Conservation (phyloP, 345 rosid genomes). For the Durio zibethinus region DNA sequence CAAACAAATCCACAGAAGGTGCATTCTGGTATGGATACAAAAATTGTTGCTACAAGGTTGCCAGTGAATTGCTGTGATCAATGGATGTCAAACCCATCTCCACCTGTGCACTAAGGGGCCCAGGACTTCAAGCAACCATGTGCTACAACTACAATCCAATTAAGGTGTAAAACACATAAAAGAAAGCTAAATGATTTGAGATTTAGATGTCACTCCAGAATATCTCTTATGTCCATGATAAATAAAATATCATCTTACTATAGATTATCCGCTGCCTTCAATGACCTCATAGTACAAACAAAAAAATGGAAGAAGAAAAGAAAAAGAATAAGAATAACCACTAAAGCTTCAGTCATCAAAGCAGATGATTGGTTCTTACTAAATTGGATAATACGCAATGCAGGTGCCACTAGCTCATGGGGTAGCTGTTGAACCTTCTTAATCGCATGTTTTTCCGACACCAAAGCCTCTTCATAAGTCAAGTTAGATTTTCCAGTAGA, state of each 20-base stretch:
- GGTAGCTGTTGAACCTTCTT: constrained; percentile 80
- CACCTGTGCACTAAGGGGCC: neutral
- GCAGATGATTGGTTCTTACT: constrained; percentile 47
- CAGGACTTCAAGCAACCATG: neutral
- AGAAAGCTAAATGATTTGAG: neutral
- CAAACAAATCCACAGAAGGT: neutral
- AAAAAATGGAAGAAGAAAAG: neutral
- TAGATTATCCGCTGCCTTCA: neutral
- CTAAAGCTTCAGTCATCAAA: neutral
- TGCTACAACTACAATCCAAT: neutral
- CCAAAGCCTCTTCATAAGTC: constrained; percentile 95
- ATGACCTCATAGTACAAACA: neutral
- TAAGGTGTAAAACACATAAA: neutral
- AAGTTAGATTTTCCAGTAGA: constrained; percentile 75
- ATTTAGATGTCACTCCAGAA: constrained; percentile 3
- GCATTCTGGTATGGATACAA: neutral
- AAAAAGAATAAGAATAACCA: constrained; percentile 3
- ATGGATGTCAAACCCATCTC: neutral
- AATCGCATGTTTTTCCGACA: constrained; percentile 67
- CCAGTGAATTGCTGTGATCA: neutral
- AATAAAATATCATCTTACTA: neutral
- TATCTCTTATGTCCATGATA: neutral
- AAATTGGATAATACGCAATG: constrained; percentile 64
- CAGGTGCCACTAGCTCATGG: constrained; percentile 64
- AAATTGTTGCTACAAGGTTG: neutral